phyloP scores from a whole-genome alignment of 1,284 basidiomycete species.

The Phellopilus nigrolimitatus region DNA sequence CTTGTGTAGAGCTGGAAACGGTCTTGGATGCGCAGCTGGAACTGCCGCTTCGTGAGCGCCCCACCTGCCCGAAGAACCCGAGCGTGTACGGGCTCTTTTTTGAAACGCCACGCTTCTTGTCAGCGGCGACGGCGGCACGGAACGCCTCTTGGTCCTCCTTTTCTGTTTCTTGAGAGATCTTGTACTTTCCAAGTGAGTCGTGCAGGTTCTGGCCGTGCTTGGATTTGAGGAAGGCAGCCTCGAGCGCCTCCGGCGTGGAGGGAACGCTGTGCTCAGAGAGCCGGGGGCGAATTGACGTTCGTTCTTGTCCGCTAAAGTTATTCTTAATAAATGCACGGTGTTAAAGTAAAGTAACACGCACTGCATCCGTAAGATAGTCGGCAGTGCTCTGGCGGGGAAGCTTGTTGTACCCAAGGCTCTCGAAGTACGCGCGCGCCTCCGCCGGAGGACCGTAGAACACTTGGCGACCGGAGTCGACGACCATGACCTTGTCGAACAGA shows the following conservation, averaged over 20 bases:
- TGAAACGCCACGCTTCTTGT: constrained; percentile 81
- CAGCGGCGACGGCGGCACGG: constrained; percentile 66
- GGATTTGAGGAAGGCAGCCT: constrained; percentile 61
- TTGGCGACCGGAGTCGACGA: constrained; percentile 79
- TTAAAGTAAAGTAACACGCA: constrained; percentile 9
- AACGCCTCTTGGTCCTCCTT: constrained; percentile 71
- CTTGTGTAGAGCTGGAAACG: constrained; percentile 76
- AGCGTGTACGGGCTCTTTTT: constrained; percentile 87
- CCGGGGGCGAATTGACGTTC: constrained; percentile 82
- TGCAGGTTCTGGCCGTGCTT: constrained; percentile 45
- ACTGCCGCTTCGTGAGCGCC: constrained; percentile 71
- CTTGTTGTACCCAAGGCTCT: constrained; percentile 68
- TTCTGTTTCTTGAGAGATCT: constrained; percentile 55
- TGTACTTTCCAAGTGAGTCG: constrained; percentile 58
- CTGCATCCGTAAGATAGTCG: constrained; percentile 80
- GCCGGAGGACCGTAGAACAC: constrained; percentile 76
- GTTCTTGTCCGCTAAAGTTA: constrained; percentile 61
- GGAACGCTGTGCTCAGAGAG: constrained; percentile 64
- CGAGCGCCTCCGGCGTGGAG: constrained; percentile 68
- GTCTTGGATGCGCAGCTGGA: constrained; percentile 78
- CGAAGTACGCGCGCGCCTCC: constrained; percentile 76
- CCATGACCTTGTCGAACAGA: constrained; percentile 75
- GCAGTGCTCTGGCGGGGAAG: constrained; percentile 69
- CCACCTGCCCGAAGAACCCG: constrained; percentile 70
- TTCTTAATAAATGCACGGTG: background rate